phyloP scores from a whole-genome alignment of 2,329 filamentous ascomycete species.

The Talaromyces sp. region DNA sequence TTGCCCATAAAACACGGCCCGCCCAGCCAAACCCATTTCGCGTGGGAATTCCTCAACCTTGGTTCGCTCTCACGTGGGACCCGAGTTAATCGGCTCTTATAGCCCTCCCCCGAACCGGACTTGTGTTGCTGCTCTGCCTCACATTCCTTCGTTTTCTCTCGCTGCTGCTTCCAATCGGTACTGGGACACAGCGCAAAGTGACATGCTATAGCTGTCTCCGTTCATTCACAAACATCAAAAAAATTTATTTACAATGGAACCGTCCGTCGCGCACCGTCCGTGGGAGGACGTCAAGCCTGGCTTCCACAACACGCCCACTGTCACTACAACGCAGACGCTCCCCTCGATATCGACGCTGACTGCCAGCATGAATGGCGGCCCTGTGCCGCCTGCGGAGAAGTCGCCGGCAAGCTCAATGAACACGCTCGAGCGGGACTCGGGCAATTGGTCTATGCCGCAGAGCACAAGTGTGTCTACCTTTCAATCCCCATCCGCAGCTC shows the following conservation, averaged over 20 bases:
- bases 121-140: neutral
- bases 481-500: constrained; percentile 11
- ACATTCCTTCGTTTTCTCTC: neutral
- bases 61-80: neutral
- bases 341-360: constrained; percentile 46
- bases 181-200: neutral
- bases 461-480: constrained; percentile 48
- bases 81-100: neutral
- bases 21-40: neutral
- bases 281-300: constrained; percentile 37
- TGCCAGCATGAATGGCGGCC: constrained; percentile 33
- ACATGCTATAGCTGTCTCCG: neutral
- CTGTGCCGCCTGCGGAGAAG: constrained; percentile 32
- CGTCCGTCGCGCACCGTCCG: constrained; percentile 36
- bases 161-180: neutral
- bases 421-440: constrained; percentile 51
- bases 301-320: constrained; percentile 26
- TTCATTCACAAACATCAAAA: neutral
- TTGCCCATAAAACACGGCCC: neutral
- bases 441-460: constrained; percentile 56
- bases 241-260: constrained; percentile 29
- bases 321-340: constrained; percentile 36
- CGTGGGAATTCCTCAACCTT: neutral
- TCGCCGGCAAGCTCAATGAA: constrained; percentile 38
- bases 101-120: neutral